A percentile compares a stretch with the other conserved stretches of the same genome.
These are phyloP conservation scores for Hanseniaspora thailandica DNA, from an alignment of 805 yeast species.

Conservation along the genomic window DNA sequence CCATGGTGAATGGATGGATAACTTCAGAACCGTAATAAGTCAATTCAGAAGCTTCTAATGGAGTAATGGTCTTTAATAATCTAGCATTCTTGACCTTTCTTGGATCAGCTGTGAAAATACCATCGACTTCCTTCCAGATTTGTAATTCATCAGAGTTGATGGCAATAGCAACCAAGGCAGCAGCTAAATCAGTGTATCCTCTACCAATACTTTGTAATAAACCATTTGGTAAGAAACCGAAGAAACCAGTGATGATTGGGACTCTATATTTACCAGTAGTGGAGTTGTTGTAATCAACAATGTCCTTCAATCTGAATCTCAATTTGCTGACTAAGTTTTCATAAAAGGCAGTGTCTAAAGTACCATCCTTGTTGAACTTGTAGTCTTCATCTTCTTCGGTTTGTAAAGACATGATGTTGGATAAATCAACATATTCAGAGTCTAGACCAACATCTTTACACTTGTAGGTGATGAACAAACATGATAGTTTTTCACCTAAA, in stretches of 20 bases:
- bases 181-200: conserved; percentile 96
- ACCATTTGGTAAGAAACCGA: conserved; percentile 94
- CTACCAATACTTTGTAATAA: conserved; percentile 85
- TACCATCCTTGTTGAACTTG: conserved; percentile 30
- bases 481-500: conserved; percentile 84
- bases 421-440: conserved; percentile 69
- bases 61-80: conserved; percentile 75
- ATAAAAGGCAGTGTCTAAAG: conserved; percentile 60
- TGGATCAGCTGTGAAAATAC: conserved; percentile 97
- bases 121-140: conserved; percentile 98
- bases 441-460: conserved; percentile 72
- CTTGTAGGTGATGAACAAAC: conserved; percentile 76
- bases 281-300: conserved; percentile 29
- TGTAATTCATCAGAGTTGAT: conserved; percentile 84
- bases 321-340: conserved; percentile 41
- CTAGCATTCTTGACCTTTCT: conserved; percentile 87
- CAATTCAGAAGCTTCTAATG: conserved; percentile 96
- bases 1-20: conserved; percentile 98
- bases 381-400: conserved; percentile 8
- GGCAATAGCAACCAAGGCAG: conserved; percentile 92
- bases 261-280: conserved; percentile 33
- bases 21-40: conserved; percentile 97
- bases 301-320: conserved; percentile 37
- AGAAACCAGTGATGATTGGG: conserved; percentile 92
- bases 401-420: conserved; percentile 47